Conservation (phyloP, 2,329 filamentous ascomycete species). For the Blumeria hordei region DNA sequence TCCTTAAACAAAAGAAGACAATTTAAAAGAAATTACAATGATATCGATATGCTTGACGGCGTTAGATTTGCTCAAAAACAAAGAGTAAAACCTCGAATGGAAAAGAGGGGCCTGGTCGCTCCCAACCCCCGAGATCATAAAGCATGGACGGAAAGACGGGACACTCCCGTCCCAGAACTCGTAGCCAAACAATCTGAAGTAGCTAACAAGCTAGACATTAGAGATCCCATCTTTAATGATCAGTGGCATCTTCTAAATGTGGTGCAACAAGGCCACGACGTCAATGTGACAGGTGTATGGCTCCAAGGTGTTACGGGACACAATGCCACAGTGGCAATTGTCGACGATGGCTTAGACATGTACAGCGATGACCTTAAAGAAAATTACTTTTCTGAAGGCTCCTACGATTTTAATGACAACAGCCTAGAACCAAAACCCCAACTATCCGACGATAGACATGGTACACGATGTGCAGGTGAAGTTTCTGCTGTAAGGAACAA, state of each 20-base stretch:
- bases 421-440: conserved; percentile 54
- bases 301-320: conserved; percentile 71
- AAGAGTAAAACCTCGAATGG: conserved; percentile 31
- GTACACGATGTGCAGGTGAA: conserved; percentile 85
- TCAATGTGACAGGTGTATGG: conserved; percentile 94
- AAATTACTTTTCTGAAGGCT: conserved; percentile 84
- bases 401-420: conserved; percentile 88
- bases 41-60: conserved; percentile 38
- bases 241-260: conserved; percentile 94
- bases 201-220: conserved; percentile 44
- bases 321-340: conserved; percentile 74
- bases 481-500: conserved; percentile 80
- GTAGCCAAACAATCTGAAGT: conserved; percentile 34
- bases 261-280: conserved; percentile 58
- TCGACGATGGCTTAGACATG: conserved; percentile 93
- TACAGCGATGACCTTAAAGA: conserved; percentile 75
- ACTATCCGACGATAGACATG: conserved; percentile 70
- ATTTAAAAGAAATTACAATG: conserved; percentile 32
- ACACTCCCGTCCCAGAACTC: conserved; percentile 16
- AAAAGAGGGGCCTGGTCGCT: conserved; percentile 22
- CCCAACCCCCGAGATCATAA: conserved; percentile 7
- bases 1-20: conserved; percentile 26
- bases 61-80: conserved; percentile 66
- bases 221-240: conserved; percentile 73
- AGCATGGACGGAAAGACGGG: conserved; percentile 5